phyloP scores from a whole-genome alignment of 2,329 filamentous ascomycete species.

The Orbilia oligospora region DNA sequence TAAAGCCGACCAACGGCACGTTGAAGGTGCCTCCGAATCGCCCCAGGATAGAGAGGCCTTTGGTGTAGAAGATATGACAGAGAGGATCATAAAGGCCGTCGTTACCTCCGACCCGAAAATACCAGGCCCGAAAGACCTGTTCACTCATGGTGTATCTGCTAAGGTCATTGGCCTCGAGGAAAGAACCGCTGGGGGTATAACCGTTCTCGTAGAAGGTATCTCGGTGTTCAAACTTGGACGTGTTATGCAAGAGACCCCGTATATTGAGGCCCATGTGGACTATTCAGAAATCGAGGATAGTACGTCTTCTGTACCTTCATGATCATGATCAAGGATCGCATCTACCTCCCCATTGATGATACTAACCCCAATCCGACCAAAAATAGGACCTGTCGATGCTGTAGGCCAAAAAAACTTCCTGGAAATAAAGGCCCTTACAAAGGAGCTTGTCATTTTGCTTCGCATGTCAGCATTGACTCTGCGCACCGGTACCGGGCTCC shows the following conservation, averaged over 20 bases:
- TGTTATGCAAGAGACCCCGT: constrained; percentile 82
- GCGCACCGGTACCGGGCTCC: constrained; percentile 76
- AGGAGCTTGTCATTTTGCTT: constrained; percentile 87
- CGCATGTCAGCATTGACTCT: constrained; percentile 78
- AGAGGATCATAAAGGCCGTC: constrained; percentile 55
- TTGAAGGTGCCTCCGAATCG: constrained; percentile 48
- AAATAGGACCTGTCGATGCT: constrained; percentile 76
- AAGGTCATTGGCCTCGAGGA: constrained; percentile 82
- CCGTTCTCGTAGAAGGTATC: constrained; percentile 87
- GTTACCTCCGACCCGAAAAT: constrained; percentile 35
- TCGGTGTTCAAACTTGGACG: constrained; percentile 82
- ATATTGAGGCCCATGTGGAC: constrained; percentile 85
- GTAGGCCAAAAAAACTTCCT: constrained; percentile 73
- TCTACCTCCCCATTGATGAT: constrained; percentile 37
- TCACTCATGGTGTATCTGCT: constrained; percentile 83
- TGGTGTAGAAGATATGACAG: constrained; percentile 50
- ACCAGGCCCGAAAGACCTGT: constrained; percentile 75
- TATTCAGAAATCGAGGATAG: constrained; percentile 66
- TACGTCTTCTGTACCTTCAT: constrained; percentile 12
- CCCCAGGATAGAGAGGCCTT: constrained; percentile 45
- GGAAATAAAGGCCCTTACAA: constrained; percentile 84
- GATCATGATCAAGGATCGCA: background rate
- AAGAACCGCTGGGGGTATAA: constrained; percentile 76
- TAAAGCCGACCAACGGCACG: constrained; percentile 34
- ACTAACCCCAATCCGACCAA: constrained; percentile 43